Evolutionary conservation across 257 asterid species (phyloP).

Genomic region (Nyctanthes arbortristis): DNA sequence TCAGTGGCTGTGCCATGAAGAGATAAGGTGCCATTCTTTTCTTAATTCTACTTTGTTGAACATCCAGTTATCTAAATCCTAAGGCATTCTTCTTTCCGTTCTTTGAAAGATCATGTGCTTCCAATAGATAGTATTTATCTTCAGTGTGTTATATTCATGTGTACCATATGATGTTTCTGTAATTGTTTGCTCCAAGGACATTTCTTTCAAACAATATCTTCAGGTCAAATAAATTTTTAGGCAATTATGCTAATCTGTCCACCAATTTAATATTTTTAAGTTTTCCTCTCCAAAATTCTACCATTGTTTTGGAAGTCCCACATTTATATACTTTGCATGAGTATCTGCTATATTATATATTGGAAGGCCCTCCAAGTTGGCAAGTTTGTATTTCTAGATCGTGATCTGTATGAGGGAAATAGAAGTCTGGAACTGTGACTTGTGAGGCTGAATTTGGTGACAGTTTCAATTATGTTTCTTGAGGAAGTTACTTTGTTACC

Average conservation of each 20-base stretch:
- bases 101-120: background rate
- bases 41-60: constrained; percentile 21
- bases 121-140: background rate
- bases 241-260: background rate
- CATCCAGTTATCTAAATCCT: constrained; percentile 8
- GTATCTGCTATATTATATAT: background rate
- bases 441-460: no score
- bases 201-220: background rate
- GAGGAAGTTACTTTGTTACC: no score
- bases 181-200: background rate
- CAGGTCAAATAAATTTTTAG: background rate
- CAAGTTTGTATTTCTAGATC: no score
- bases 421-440: background rate
- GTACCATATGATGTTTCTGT: background rate
- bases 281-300: background rate
- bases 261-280: background rate
- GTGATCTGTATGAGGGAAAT: background rate
- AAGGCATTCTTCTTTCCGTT: background rate
- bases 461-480: no score
- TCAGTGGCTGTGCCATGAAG: constrained; percentile 90
- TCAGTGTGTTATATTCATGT: background rate
- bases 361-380: no score
- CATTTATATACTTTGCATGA: background rate
- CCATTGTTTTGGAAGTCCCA: background rate
- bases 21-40: constrained; percentile 63